Conservation (phyloP, 2,329 filamentous ascomycete genomes). For the Colletotrichum nymphaeae region DNA sequence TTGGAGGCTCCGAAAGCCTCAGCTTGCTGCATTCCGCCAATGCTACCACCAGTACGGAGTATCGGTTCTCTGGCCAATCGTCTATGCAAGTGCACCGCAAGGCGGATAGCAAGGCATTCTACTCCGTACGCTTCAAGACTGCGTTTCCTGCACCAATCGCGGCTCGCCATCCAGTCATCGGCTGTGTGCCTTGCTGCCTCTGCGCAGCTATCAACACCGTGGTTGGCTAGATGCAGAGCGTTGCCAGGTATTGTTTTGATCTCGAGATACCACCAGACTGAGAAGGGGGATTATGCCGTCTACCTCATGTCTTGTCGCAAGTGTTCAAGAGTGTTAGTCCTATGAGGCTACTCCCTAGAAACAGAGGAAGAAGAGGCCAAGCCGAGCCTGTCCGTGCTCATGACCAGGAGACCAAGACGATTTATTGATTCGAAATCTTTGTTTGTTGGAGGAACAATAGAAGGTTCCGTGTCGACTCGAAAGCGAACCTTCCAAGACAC, state of each 20-base stretch:
- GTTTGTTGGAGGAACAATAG: not conserved
- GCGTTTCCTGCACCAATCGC: not conserved
- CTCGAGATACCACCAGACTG: constrained; percentile 6
- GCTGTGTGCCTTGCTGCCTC: constrained; percentile 26
- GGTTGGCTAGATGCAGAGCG: constrained; percentile 9
- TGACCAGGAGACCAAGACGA: not conserved
- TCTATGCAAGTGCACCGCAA: not conserved
- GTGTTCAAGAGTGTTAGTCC: not conserved
- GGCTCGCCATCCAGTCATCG: constrained; percentile 20
- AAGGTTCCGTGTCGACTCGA: not conserved
- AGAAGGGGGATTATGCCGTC: not conserved
- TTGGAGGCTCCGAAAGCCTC: not conserved
- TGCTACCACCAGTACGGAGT: not conserved
- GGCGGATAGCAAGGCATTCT: constrained; percentile 4
- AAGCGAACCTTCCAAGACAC: not conserved
- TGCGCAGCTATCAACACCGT: not conserved
- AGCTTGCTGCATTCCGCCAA: not conserved
- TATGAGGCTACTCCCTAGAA: not conserved
- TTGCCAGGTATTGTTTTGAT: not conserved
- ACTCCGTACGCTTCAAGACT: not conserved
- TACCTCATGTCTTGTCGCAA: not conserved
- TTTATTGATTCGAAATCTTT: not conserved
- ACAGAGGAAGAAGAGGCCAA: not conserved
- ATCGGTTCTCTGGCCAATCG: not conserved
- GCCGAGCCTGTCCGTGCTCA: not conserved